Evolutionary conservation across 208 protist species (phyloP).

Genomic region (Strigomonas culicis): DNA sequence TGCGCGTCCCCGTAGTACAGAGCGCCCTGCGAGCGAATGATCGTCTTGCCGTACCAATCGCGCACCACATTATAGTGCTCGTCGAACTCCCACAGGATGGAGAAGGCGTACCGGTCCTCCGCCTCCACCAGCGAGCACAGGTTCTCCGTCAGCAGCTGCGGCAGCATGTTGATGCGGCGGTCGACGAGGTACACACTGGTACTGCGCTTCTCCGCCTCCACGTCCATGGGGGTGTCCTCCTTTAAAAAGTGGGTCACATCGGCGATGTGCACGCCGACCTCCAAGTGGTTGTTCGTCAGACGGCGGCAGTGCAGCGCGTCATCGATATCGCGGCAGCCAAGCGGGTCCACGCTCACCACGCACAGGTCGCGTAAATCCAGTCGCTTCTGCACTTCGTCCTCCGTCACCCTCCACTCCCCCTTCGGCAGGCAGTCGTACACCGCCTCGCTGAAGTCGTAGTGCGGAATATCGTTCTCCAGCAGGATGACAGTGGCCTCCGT

Average conservation of each 20-base stretch:
- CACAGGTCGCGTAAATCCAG: slow-evolving; percentile 86
- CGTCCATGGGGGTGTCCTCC: slow-evolving; percentile 91
- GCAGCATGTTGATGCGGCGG: slow-evolving; percentile 97
- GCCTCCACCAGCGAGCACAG: slow-evolving; percentile 92
- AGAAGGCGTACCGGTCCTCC: slow-evolving; percentile 93
- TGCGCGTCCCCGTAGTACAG: slow-evolving; percentile 96
- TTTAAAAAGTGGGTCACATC: slow-evolving; percentile 96
- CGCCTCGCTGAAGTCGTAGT: slow-evolving; percentile 89
- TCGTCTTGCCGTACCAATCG: slow-evolving; percentile 91
- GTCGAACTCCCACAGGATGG: slow-evolving; percentile 93
- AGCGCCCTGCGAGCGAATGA: slow-evolving; percentile 90
- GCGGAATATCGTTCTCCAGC: slow-evolving; percentile 91
- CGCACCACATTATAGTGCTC: slow-evolving; percentile 78
- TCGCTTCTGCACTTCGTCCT: slow-evolving; percentile 66
- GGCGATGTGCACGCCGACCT: slow-evolving; percentile 98
- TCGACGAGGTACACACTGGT: slow-evolving; percentile 97
- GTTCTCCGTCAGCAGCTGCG: slow-evolving; percentile 94
- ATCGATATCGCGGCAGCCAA: slow-evolving; percentile 92
- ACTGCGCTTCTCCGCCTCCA: slow-evolving; percentile 91
- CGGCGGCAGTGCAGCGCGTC: slow-evolving; percentile 84
- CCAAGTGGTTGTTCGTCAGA: slow-evolving; percentile 77
- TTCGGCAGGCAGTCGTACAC: slow-evolving; percentile 90
- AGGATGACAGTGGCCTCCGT: slow-evolving; percentile 94
- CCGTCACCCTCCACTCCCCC: slow-evolving; percentile 78
- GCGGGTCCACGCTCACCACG: slow-evolving; percentile 94